Percentiles rank a stretch among this genome's conserved stretches.
phyloP scores from a whole-genome alignment of 1,284 basidiomycete genomes.

The Phenoliferia sp. region DNA sequence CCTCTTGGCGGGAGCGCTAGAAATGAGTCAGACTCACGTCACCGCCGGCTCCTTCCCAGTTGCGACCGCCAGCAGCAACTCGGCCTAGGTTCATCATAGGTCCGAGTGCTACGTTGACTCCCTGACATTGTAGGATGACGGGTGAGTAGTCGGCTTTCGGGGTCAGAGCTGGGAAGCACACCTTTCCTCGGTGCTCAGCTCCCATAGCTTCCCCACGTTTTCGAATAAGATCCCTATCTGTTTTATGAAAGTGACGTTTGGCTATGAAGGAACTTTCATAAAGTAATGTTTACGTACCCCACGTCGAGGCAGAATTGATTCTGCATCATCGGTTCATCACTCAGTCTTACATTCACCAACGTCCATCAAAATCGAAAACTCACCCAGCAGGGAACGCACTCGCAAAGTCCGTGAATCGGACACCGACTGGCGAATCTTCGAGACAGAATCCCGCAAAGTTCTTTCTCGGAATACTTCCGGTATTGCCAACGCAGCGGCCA shows the following conservation, averaged over 20 bases:
- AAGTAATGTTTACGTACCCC: not conserved
- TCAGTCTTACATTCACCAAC: not conserved
- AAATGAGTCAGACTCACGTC: too few species aligned
- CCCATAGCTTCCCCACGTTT: slow-evolving; percentile 2
- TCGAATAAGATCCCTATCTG: not conserved
- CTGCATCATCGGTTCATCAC: not conserved
- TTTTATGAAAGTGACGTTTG: not conserved
- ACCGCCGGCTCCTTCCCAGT: slow-evolving; percentile 76
- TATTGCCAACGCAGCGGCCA: not conserved
- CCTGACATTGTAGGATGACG: not conserved
- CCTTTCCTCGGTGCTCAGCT: not conserved
- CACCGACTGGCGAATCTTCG: not conserved
- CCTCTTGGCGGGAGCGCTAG: too few species aligned
- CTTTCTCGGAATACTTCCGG: not conserved
- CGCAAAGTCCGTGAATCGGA: not conserved
- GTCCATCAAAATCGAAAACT: not conserved
- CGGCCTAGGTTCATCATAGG: slow-evolving; percentile 6
- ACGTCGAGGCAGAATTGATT: slow-evolving; percentile 3
- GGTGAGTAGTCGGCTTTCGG: not conserved
- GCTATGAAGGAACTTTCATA: not conserved
- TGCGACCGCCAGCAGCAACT: slow-evolving; percentile 51
- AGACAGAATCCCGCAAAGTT: not conserved
- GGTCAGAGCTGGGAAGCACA: not conserved
- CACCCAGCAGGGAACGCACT: not conserved
- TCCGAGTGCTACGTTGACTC: not conserved